These are phyloP conservation scores for Saussurea involucrata DNA, from an alignment of 129 eudicot genomes.

Conservation along the genomic window DNA sequence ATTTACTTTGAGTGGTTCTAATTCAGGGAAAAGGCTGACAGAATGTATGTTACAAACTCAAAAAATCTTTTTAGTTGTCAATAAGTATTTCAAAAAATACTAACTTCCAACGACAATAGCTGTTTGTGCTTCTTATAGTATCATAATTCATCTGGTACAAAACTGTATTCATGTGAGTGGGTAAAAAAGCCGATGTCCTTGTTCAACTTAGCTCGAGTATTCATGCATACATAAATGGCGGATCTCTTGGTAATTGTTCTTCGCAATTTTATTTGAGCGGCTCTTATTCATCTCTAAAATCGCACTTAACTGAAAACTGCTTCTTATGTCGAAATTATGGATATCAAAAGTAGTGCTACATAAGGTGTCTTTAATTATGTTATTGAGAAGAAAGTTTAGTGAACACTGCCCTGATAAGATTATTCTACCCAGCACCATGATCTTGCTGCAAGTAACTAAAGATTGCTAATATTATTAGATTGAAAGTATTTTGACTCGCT, in stretches of 20 bases:
- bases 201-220: too few species aligned
- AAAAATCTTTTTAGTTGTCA: not conserved
- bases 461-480: not conserved
- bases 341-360: constrained; percentile 6
- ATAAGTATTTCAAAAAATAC: not conserved
- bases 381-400: not conserved
- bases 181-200: too few species aligned
- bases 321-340: not conserved
- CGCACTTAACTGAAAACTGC: not conserved
- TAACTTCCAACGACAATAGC: not conserved
- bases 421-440: not conserved
- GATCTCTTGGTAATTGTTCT: too few species aligned
- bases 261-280: too few species aligned
- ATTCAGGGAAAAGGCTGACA: too few species aligned
- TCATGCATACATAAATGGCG: too few species aligned
- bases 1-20: too few species aligned
- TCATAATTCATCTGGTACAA: not conserved
- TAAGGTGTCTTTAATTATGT: not conserved
- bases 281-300: too few species aligned
- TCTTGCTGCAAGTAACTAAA: not conserved
- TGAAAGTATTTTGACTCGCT: not conserved
- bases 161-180: too few species aligned
- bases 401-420: not conserved
- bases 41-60: not conserved
- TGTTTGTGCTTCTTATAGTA: not conserved